phyloP scores from a whole-genome alignment of 1,284 basidiomycete genomes.

The Amylostereum chailletii region DNA sequence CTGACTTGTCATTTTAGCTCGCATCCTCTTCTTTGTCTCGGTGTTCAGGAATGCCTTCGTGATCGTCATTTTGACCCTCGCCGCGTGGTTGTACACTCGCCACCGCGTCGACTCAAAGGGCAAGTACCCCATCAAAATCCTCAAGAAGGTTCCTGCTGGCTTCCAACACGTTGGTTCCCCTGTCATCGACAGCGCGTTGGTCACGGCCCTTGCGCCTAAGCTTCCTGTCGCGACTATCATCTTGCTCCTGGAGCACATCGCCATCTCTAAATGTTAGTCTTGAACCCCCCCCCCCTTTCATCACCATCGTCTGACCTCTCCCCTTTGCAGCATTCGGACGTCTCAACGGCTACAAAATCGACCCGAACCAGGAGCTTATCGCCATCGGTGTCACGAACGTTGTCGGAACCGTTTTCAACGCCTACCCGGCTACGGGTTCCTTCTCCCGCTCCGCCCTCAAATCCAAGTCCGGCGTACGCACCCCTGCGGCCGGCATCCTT shows the following conservation, averaged over 20 bases:
- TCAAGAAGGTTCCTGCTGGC: slow-evolving; percentile 78
- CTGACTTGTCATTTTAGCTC: slow-evolving; percentile 30
- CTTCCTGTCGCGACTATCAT: slow-evolving; percentile 93
- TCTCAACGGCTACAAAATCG: slow-evolving; percentile 94
- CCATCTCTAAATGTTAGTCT: slow-evolving; percentile 80
- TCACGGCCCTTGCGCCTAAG: slow-evolving; percentile 67
- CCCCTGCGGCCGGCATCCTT: slow-evolving; percentile 84
- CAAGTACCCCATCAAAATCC: slow-evolving; percentile 80
- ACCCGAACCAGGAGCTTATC: slow-evolving; percentile 95
- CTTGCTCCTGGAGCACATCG: slow-evolving; percentile 92
- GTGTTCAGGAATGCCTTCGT: slow-evolving; percentile 85
- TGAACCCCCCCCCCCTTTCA: background rate
- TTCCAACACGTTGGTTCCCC: slow-evolving; percentile 75
- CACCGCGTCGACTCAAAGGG: slow-evolving; percentile 48
- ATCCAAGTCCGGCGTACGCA: slow-evolving; percentile 93
- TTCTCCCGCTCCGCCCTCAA: slow-evolving; percentile 97
- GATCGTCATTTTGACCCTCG: slow-evolving; percentile 77
- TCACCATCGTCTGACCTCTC: slow-evolving; percentile 1
- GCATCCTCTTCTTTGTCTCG: slow-evolving; percentile 83
- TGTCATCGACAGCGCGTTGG: slow-evolving; percentile 51
- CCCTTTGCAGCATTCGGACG: slow-evolving; percentile 76
- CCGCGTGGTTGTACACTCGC: slow-evolving; percentile 77
- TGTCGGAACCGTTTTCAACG: slow-evolving; percentile 78
- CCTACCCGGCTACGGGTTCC: slow-evolving; percentile 95
- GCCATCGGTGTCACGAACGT: slow-evolving; percentile 97